phyloP scores from a whole-genome alignment of 2,329 filamentous ascomycete genomes.

The Fusarium dimerum region DNA sequence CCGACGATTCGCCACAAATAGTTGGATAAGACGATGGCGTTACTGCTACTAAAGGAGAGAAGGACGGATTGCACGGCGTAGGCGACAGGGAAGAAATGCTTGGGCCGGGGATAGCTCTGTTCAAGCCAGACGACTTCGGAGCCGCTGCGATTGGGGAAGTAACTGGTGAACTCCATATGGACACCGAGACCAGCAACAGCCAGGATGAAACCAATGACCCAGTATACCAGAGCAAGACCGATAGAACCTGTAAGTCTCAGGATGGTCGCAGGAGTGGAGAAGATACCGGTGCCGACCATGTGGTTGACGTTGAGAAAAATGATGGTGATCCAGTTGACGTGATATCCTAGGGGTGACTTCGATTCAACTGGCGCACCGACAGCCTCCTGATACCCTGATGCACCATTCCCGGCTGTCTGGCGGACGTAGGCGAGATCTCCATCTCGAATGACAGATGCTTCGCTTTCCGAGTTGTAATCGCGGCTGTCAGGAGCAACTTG shows the following conservation, averaged over 20 bases:
- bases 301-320: slow-evolving; percentile 62
- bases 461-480: slow-evolving; percentile 7
- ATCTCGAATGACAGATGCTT: slow-evolving; percentile 18
- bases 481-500: not conserved
- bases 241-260: slow-evolving; percentile 61
- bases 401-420: slow-evolving; percentile 49
- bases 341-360: slow-evolving; percentile 59
- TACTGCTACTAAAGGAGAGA: slow-evolving; percentile 66
- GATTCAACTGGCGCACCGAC: slow-evolving; percentile 62
- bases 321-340: slow-evolving; percentile 56
- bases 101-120: slow-evolving; percentile 65
- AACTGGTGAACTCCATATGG: slow-evolving; percentile 65
- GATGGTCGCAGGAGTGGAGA: slow-evolving; percentile 65
- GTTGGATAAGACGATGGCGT: slow-evolving; percentile 61
- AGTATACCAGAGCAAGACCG: slow-evolving; percentile 63
- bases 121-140: slow-evolving; percentile 69
- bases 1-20: slow-evolving; percentile 63
- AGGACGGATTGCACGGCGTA: slow-evolving; percentile 66
- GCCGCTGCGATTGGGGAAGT: slow-evolving; percentile 67
- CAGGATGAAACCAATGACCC: slow-evolving; percentile 63
- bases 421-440: slow-evolving; percentile 21
- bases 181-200: slow-evolving; percentile 55
- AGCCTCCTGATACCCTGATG: slow-evolving; percentile 59
- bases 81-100: slow-evolving; percentile 63
- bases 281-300: slow-evolving; percentile 67